phyloP scores from a whole-genome alignment of 345 rosid species.

The Ceriops zippeliana region DNA sequence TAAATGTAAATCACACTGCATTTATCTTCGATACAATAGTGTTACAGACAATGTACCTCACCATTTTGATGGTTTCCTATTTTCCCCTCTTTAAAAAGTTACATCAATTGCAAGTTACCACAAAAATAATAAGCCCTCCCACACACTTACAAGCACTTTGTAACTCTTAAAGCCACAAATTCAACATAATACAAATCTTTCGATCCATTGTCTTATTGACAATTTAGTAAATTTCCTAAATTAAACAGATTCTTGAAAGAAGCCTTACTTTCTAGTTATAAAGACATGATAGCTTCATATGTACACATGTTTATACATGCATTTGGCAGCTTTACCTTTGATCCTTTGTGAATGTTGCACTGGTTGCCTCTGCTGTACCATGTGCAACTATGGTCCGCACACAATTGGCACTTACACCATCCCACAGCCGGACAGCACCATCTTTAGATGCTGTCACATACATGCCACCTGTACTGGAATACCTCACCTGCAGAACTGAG shows the following conservation, averaged over 20 bases:
- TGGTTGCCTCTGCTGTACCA: conserved; percentile 65
- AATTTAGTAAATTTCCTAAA: too few species aligned
- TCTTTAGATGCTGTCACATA: conserved; percentile 86
- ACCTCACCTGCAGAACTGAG: conserved; percentile 60
- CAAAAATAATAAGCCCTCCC: background rate
- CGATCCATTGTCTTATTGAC: too few species aligned
- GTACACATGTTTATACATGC: background rate
- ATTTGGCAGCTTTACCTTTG: conserved; percentile 47
- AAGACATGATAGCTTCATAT: background rate
- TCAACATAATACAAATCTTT: too few species aligned
- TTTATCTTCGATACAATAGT: too few species aligned
- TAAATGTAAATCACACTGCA: background rate
- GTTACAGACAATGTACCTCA: too few species aligned
- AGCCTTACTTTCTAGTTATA: too few species aligned
- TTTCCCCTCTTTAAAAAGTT: background rate
- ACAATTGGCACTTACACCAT: conserved; percentile 63
- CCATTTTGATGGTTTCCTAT: too few species aligned
- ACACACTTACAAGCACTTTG: background rate
- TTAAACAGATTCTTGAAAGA: too few species aligned
- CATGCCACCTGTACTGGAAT: conserved; percentile 72
- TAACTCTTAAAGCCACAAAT: conserved; percentile 4
- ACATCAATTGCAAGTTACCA: background rate
- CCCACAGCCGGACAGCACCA: conserved; percentile 73
- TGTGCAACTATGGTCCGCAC: conserved; percentile 69
- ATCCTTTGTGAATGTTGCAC: conserved; percentile 71